Base-by-base conservation (phyloP, 176 grass and related monocot genomes). In the Bolboschoenus planiculmis region DNA sequence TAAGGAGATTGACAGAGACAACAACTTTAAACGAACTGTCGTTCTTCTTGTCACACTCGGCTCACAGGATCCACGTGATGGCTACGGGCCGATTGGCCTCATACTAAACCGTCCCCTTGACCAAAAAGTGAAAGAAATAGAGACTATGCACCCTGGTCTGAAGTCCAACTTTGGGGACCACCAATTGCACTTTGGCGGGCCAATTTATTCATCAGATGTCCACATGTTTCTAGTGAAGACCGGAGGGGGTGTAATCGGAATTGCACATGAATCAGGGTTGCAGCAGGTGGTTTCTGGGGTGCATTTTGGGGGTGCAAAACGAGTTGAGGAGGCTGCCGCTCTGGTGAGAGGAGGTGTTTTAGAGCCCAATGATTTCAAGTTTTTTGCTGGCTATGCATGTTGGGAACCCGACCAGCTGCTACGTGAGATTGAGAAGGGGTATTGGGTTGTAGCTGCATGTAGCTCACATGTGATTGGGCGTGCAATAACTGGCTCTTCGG, bases 361-460 rank as follows among this genome's bases (percentile, higher is more conserved):
- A 16, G 85, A 74, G 27, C 86, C 89, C 2, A 77, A 83, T 30
- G 93, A 96, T 83, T 83, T 99, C 11, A 92, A 92, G 18, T 96
- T 99, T 83, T 99, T 91, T 29, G 75, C 88, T 0, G 97, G 97
- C 1, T 93, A 96, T 50, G 88, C 93, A 9, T 89, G 93, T 4
- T 99, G 97, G 97, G 86, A 87, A 16, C 83, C 82, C 26, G 93
- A 99, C 6, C 97, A 96, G 83, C 66, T 99, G 83, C 54, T 93
- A 68, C 78, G 83, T 76, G 97, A 99, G 88, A 93, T 99, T 2
- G 86, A 90, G 10, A 71, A 43, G 5, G 89, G 90, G 74, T 98
- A 91, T 83, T 98, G 95, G 92, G 87, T 91, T 10, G 90, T 95
- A 16, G 90, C 92, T 27, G 94, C 95, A 15, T 93, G 92, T 86